Evolutionary conservation across 306 rosid genomes (phyloP), one percentile per base, ranked within the genome.

Genomic region (Vigna nakashimae): DNA sequence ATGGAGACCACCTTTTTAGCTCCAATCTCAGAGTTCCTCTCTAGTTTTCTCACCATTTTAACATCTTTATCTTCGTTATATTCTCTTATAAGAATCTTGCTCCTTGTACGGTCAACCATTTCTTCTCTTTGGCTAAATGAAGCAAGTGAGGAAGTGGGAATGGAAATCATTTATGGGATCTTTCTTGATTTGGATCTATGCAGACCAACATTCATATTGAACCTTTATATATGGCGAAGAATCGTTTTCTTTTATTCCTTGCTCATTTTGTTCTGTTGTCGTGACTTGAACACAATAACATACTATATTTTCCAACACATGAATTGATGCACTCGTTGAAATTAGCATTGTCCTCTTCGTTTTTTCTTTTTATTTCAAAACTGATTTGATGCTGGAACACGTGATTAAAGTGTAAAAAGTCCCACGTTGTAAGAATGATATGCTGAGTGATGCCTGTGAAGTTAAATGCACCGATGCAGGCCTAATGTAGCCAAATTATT

Each of bases 71-170:
- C 6, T 43, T 42, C 18, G 13, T 20, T 66, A 22, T 42, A 66
- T 43, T 66, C 71, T 66, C 71, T 66, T 20, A 66, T 43, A 20
- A 66, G 53, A 66, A 66, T 9, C 17, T 42, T 66, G 53, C 36
- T 38, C n/a, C 6, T 1, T 20, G 52, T 20, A 66, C 34, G 36
- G 71, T 43, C 71, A 66, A 66, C 71, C 53, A 43, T 43, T 43
- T 20, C 53, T 20, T 66, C 51, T 65, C 70, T 66, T 42, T 66
- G 71, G 53, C 71, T 66, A 66, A 43, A 66, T 66, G 71, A 20
- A 66, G 53, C 53, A 66, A 66, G 71, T 43, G 71, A 66, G 36
- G 36, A 17, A 11, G 71, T 42, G 71, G 71, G 71, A 66, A 13
- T 43, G 53, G 71, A 66, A 18, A 66, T 42, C 71, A 42, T 66